These are phyloP conservation scores for Calonectria honghensis DNA, from an alignment of 2,329 filamentous ascomycete species.

Conservation along the genomic window DNA sequence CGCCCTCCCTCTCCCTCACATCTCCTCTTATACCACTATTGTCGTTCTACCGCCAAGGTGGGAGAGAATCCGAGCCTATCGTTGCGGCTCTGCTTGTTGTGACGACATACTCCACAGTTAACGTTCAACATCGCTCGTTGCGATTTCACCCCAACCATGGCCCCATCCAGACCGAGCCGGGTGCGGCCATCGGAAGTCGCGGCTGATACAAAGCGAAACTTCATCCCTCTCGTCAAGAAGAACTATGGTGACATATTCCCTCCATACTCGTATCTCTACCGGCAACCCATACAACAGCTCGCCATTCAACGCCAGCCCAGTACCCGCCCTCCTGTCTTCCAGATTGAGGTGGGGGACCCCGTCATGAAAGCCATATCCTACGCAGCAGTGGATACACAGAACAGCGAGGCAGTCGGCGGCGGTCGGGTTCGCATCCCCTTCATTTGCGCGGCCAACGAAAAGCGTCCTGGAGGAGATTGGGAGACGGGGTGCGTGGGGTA, in stretches of 20 bases:
- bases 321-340: conserved; percentile 67
- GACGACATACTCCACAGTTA: conserved; percentile 13
- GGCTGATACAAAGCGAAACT: conserved; percentile 81
- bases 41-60: background rate
- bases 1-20: background rate
- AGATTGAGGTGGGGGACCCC: conserved; percentile 74
- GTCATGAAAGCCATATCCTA: conserved; percentile 77
- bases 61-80: conserved; percentile 3
- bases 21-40: conserved; percentile 8
- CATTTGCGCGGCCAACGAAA: conserved; percentile 85
- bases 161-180: conserved; percentile 57
- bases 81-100: conserved; percentile 31
- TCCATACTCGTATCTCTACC: conserved; percentile 76
- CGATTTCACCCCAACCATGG: conserved; percentile 52
- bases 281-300: conserved; percentile 70
- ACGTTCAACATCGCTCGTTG: conserved; percentile 5
- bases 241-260: conserved; percentile 73
- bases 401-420: conserved; percentile 58
- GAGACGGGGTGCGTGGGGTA: conserved; percentile 74
- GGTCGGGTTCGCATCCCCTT: conserved; percentile 73
- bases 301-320: conserved; percentile 59
- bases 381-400: conserved; percentile 63
- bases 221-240: conserved; percentile 78
- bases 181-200: conserved; percentile 77
- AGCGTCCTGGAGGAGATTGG: conserved; percentile 87